Evolutionary conservation across 1,284 basidiomycete genomes (phyloP).

Genomic region (Sanghuangporus weigelae): DNA sequence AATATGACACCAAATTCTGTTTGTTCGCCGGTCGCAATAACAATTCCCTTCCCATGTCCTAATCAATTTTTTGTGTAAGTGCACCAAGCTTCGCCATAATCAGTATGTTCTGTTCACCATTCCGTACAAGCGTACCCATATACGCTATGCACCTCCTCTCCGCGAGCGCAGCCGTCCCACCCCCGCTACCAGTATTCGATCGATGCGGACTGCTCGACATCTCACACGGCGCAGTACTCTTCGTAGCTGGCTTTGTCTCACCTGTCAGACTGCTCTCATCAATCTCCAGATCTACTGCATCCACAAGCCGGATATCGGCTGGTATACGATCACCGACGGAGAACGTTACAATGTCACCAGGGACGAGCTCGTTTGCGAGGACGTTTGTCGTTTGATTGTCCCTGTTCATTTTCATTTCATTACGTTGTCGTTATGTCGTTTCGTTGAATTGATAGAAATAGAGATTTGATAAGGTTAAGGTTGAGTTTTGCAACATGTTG

Average conservation of each 20-base stretch:
- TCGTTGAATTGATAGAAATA: neutral
- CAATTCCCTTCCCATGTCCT: conserved; percentile 84
- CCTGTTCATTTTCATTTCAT: conserved; percentile 30
- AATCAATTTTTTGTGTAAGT: neutral
- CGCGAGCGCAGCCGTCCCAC: conserved; percentile 67
- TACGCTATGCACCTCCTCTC: conserved; percentile 90
- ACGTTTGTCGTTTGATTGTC: conserved; percentile 73
- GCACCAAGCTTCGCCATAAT: neutral
- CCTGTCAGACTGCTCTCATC: conserved; percentile 96
- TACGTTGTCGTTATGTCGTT: conserved; percentile 12
- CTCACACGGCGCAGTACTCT: conserved; percentile 54
- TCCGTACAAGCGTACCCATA: conserved; percentile 96
- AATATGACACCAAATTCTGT: conserved; percentile 98
- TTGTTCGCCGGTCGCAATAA: conserved; percentile 84
- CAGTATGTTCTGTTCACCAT: conserved; percentile 44
- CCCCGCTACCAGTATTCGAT: conserved; percentile 21
- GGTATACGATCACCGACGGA: conserved; percentile 92
- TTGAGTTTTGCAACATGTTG: neutral
- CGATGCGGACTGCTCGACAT: conserved; percentile 9
- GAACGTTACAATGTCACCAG: conserved; percentile 90
- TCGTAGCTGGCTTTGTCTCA: conserved; percentile 81
- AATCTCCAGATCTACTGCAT: conserved; percentile 82
- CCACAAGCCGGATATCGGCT: conserved; percentile 83
- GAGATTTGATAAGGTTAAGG: neutral
- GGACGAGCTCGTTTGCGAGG: conserved; percentile 92